Evolutionary conservation across 1,284 basidiomycete species (phyloP), one percentile per base, ranked within the genome.

Genomic region (Prillingera fragicola): DNA sequence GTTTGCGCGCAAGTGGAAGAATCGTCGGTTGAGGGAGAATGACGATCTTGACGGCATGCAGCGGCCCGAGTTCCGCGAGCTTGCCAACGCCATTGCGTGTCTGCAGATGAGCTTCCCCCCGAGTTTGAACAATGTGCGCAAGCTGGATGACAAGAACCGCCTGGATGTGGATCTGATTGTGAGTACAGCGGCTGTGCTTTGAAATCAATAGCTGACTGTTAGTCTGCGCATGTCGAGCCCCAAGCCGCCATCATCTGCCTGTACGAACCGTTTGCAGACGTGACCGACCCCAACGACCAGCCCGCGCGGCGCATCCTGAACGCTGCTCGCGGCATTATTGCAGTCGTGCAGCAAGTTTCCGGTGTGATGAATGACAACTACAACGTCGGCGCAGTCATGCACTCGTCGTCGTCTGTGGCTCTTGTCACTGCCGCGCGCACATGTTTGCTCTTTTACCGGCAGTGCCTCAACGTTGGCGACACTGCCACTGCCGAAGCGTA

Each of bases 221-320:
- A 61, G 59, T 44, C 59, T 19, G 65, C 67, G 4, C 66, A 67
- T 34, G 51, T 66, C 46, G 21, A 69, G 3, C 68, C 68, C 5
- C 61, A 69, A 36, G 51, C 60, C 24, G 62, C 65, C 1, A 55
- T 57, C 29, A 71, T 71, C 35, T 65, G 59, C 27, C 56, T 72
- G 5, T 67, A 69, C 48, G 70, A 72, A 44, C 58, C 65, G 8
- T 71, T 69, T 34, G 68, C 69, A 1, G 63, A 70, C 39, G 45
- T 70, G 18, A 48, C 54, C 8, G 67, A 70, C 38, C 51, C 59
- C 4, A 53, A 57, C 21, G 67, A 71, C 48, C 55, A 48, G 15
- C 53, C 68, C 1, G 52, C 61, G 10, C 42, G 59, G 8, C 54
- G 67, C 7, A 50, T 72, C 8, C 32, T 64, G 5, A 51, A 52